Evolutionary conservation across 2,329 filamentous ascomycete species (phyloP), one percentile per base, ranked within the genome.

Genomic region (Pseudocercospora cruenta): DNA sequence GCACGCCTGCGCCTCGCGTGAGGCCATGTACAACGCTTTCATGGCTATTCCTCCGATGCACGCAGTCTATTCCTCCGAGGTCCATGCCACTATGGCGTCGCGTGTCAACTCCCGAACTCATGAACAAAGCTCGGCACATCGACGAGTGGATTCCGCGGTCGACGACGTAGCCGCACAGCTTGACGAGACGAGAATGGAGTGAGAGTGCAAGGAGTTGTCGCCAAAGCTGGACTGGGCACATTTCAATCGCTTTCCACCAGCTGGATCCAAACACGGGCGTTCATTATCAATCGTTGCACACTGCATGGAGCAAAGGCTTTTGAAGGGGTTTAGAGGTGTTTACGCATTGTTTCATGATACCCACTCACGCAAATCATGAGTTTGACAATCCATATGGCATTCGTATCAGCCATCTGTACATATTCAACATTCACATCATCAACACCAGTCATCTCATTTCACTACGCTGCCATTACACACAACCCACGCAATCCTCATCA

Each of bases 401-500:
- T 31, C 8, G 5, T 31, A 31, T 7, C 8, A 31, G 28, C 28
- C 28, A 31, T 31, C 8, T 31, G 28, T 31, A 31, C 28, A 31
- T 31, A 31, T 4, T 8, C 43, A 47, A 21, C 43, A 47, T 4
- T 47, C 43, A 8, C 43, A 47, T 47, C 14, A 21, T 16, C 19
- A 31, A 31, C 33, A 36, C 33, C 24, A 61, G 45, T 9, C 55
- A 22, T 31, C 28, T n/a, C 16, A n/a, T 39, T 21, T 21, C 43
- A 31, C 28, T 31, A 31, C 2, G 9, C 2, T 28, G 3, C 26
- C 43, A n/a, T n/a, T 61, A 63, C 8, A 67, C 21, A 64, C 65
- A 67, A 3, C 36, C 19, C 51, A 59, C 24, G 58, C 65, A 67
- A 49, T 67, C 65, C 19, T 16, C 39, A 64, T 67, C 65, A 1